A percentile compares a stretch with the other conserved stretches of the same genome.
These are phyloP conservation scores for Chrysoporthe puriensis DNA, from an alignment of 2,329 filamentous ascomycete species.

Conservation along the genomic window DNA sequence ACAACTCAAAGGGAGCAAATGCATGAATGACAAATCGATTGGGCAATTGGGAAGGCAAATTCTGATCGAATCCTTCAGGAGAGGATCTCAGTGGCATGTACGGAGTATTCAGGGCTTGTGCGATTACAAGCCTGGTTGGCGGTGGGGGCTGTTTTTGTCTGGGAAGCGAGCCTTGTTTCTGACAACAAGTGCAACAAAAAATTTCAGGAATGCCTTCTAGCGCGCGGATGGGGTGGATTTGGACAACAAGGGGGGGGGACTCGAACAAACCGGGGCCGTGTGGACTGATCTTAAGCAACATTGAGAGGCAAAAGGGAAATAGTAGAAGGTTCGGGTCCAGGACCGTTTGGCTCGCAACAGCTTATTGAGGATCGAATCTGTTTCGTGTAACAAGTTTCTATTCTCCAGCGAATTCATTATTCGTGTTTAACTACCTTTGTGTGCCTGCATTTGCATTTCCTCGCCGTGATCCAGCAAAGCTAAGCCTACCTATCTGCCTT, in stretches of 20 bases:
- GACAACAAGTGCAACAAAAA: neutral
- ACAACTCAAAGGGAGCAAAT: conserved; percentile 5
- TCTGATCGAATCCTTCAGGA: conserved; percentile 21
- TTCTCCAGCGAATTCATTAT: neutral
- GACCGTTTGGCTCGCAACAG: neutral
- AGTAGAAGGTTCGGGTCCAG: neutral
- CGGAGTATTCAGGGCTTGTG: conserved; percentile 19
- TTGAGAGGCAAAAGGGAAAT: neutral
- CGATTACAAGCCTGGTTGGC: conserved; percentile 13
- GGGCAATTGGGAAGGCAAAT: conserved; percentile 12
- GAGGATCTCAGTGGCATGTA: conserved; percentile 23
- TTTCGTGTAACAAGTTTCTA: conserved; percentile 23
- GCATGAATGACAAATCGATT: conserved; percentile 28
- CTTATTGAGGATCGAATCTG: conserved; percentile 17
- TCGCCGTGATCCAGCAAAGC: too few relatives aligned
- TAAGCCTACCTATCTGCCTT: too few relatives aligned
- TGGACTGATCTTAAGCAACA: conserved; percentile 5
- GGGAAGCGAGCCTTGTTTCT: conserved; percentile 26
- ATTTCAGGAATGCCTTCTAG: neutral
- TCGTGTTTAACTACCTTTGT: neutral
- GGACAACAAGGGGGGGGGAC: neutral
- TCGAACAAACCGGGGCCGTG: conserved; percentile 4
- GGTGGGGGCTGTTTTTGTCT: conserved; percentile 17
- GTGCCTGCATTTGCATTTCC: neutral
- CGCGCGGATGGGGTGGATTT: neutral